A percentile compares a stretch with the other conserved stretches of the same genome.
Evolutionary conservation across 495 filamentous ascomycete species (phyloP).

Genomic region (Xylaria intraflava): DNA sequence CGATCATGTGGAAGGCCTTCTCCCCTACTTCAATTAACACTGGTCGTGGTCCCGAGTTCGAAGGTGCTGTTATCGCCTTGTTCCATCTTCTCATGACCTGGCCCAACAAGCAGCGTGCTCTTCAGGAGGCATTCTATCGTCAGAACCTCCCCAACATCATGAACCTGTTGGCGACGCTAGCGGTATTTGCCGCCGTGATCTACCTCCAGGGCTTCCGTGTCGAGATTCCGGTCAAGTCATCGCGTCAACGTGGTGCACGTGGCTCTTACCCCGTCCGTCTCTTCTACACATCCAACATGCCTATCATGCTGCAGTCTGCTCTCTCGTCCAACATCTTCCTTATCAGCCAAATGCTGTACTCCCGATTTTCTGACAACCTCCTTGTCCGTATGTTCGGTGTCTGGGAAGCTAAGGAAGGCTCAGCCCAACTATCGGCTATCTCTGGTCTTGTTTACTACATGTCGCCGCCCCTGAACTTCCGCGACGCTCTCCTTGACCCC

Average conservation of each 20-base stretch:
- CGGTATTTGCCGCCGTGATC: conserved; percentile 95
- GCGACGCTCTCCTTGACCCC: conserved; percentile 89
- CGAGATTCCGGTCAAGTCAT: conserved; percentile 99
- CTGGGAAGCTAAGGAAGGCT: conserved; percentile 97
- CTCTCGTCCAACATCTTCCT: conserved; percentile 99
- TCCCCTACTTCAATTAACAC: conserved; percentile 99
- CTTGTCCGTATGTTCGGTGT: conserved; percentile 93
- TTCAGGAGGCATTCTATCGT: conserved; percentile 97
- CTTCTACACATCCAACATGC: conserved; percentile 92
- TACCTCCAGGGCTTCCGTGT: conserved; percentile 99
- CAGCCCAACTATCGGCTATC: conserved; percentile 84
- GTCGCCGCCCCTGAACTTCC: conserved; percentile 96
- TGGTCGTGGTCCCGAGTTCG: conserved; percentile 96
- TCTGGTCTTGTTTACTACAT: conserved; percentile 98
- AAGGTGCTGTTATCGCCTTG: conserved; percentile 96
- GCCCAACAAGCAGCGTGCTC: conserved; percentile 95
- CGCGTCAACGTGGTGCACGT: conserved; percentile 96
- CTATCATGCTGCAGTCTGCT: conserved; percentile 98
- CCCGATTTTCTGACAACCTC: conserved; percentile 95
- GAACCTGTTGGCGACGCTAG: conserved; percentile 89
- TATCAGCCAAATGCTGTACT: conserved; percentile 98
- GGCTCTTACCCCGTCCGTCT: conserved; percentile 74
- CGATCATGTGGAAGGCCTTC: conserved; percentile 99
- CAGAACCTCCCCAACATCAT: conserved; percentile 99
- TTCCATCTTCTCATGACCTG: conserved; percentile 98